Evolutionary conservation across 106 monocot species (phyloP).

Genomic region (Allium sativum): DNA sequence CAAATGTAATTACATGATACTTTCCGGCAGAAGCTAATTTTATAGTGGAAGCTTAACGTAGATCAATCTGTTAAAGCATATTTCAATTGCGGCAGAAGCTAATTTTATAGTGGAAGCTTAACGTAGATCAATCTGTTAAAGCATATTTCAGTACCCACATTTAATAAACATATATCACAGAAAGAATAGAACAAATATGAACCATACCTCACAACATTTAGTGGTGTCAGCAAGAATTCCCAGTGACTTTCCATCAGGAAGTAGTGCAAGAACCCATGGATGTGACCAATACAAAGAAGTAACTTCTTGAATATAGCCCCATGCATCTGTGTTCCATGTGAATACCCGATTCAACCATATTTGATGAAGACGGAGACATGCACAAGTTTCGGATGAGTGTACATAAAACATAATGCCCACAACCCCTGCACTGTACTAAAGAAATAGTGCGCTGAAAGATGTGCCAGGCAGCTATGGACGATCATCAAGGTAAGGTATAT

Average conservation of each 20-base stretch:
- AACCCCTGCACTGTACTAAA: too few species aligned
- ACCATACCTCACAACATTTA: conserved; percentile 69
- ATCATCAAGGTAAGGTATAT: too few species aligned
- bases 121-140: conserved; percentile 61
- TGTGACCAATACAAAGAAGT: conserved; percentile 96
- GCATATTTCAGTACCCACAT: too few species aligned
- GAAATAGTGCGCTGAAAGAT: too few species aligned
- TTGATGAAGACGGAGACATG: conserved; percentile 2
- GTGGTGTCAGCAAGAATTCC: conserved; percentile 98
- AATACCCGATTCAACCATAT: conserved; percentile 42
- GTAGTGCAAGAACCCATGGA: conserved; percentile 85
- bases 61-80: conserved; percentile 36
- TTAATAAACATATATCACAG: background rate
- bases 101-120: conserved; percentile 37
- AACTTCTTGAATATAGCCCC: conserved; percentile 82
- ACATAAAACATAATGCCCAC: too few species aligned
- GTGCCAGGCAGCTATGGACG: too few species aligned
- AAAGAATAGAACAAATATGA: background rate
- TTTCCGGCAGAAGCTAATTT: conserved; percentile 29
- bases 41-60: conserved; percentile 36
- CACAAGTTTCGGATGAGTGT: background rate
- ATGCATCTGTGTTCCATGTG: conserved; percentile 97
- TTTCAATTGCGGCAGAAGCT: conserved; percentile 13
- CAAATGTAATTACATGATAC: conserved; percentile 63
- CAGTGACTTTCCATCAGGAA: conserved; percentile 76